Conservation (phyloP, 2,329 filamentous ascomycete genomes). For the Aaosphaeria arxii region DNA sequence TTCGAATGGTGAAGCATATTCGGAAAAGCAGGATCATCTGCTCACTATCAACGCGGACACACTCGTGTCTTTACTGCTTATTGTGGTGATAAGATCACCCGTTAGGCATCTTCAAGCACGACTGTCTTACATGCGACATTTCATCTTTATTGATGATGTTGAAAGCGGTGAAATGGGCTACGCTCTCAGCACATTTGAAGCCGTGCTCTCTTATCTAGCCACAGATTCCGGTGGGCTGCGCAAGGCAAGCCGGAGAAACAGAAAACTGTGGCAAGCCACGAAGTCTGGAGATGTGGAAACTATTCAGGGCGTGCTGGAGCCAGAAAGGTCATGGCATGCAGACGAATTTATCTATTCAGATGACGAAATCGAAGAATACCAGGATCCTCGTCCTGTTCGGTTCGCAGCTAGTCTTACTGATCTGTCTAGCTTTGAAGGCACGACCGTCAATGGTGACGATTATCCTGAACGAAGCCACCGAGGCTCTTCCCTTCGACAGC, state of each 20-base stretch:
- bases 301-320: constrained; percentile 77
- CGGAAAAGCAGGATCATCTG: constrained; percentile 53
- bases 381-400: constrained; percentile 24
- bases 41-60: constrained; percentile 83
- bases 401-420: constrained; percentile 31
- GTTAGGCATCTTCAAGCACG: constrained; percentile 84
- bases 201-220: constrained; percentile 82
- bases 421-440: constrained; percentile 19
- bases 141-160: constrained; percentile 96
- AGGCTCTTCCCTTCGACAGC: constrained; percentile 16
- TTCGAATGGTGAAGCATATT: constrained; percentile 25
- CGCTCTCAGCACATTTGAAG: constrained; percentile 92
- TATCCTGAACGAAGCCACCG: constrained; percentile 13
- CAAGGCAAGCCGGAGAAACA: constrained; percentile 81
- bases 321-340: constrained; percentile 48
- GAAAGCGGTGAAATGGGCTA: constrained; percentile 96
- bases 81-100: constrained; percentile 89
- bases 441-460: constrained; percentile 28
- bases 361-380: constrained; percentile 19
- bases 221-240: constrained; percentile 78
- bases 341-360: constrained; percentile 23
- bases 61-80: constrained; percentile 82
- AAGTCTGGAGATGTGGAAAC: constrained; percentile 73
- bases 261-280: constrained; percentile 81
- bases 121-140: constrained; percentile 92